Evolutionary conservation across 129 eudicot species (phyloP).

Genomic region (carrot (Daucus carota)): DH1_v3.0 NC_030382.2:11451501-11452000

Average conservation of each 20-base stretch:
- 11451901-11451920: slow-evolving; percentile 13
- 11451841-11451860: slow-evolving; percentile 14
- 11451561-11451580: slow-evolving; percentile 14
- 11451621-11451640: slow-evolving; percentile 12
- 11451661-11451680: slow-evolving; percentile 15
- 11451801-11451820: slow-evolving; percentile 19
- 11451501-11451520: slow-evolving; percentile 23
- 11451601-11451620: slow-evolving; percentile 21
- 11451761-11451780: slow-evolving; percentile 15
- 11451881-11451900: neutral
- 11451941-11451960: slow-evolving; percentile 22
- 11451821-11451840: slow-evolving; percentile 19
- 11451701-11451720: slow-evolving; percentile 12
- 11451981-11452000: slow-evolving; percentile 13
- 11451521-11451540: slow-evolving; percentile 12
- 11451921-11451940: slow-evolving; percentile 17
- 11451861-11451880: slow-evolving; percentile 14
- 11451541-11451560: slow-evolving; percentile 8
- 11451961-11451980: slow-evolving; percentile 23
- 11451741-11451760: slow-evolving; percentile 19
- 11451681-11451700: slow-evolving; percentile 10
- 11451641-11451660: slow-evolving; percentile 22
- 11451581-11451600: slow-evolving; percentile 14
- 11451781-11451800: slow-evolving; percentile 20
- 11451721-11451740: slow-evolving; percentile 11